Base-by-base conservation (phyloP, 2,329 filamentous ascomycete genomes). In the Pyricularia sp. region DNA sequence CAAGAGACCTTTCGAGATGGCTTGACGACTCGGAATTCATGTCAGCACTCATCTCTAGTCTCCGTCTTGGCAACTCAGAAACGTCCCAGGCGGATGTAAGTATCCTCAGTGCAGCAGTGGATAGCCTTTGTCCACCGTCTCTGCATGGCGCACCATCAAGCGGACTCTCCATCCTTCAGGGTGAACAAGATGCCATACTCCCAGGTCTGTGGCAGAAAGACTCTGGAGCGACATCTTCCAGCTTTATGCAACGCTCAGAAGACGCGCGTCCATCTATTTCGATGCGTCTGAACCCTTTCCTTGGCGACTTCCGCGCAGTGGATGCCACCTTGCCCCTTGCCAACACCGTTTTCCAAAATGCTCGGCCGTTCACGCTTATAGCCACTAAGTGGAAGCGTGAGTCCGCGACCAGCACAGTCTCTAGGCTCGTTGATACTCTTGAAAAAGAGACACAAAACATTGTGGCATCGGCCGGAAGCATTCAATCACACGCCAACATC, bases 341-440 rank as follows among this genome's bases (percentile, higher is more conserved):
- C 59, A 92, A 93, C 74, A 96, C 92, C 0, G 80, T 93, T 7
- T 95, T 95, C 75, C 86, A 88, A 58, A 94, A 89, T 70, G 90
- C 88, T 64, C 82, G 81, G 30, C 80, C 81, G 0, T 88, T 88
- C 2, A 91, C 88, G 1, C 78, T 92, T 9, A 75, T 85, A 31
- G 79, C 80, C 1, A 81, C 78, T 69, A 77, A 72, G 69, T 85
- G 82, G 83, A 68, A 71, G 33, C 65, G 66, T n/a, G 61, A 58
- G 12, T 61, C 67, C 23, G 36, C 66, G 4, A 28, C 59, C 9
- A 28, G 66, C 6, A 69, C 68, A 28, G 31, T 26, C 7, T 11
- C 66, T 25, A 30, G 23, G 6, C 73, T 79, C 11, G 55, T 72
- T 2, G 72, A 75, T n/a, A 73, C 72, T 5, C 70, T 71, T 0